Evolutionary conservation across 164 flowering plant genomes (phyloP).

Genomic region (Paratinospora sagittata): DNA sequence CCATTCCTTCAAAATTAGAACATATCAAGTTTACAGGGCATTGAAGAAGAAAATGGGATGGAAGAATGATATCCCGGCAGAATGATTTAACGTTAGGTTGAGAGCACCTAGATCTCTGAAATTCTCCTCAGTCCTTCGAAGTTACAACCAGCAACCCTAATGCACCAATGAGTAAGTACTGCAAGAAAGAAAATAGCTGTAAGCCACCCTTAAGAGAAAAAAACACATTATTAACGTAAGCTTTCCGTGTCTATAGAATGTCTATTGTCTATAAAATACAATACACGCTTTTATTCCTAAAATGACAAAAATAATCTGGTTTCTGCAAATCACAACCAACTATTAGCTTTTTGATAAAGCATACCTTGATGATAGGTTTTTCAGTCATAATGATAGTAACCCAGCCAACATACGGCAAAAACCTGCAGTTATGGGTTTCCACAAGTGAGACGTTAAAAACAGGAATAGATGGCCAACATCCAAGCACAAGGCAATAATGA

Average conservation of each 20-base stretch:
- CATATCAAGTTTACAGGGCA: not conserved
- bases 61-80: not conserved
- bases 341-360: not conserved
- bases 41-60: not conserved
- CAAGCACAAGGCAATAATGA: too few relatives aligned
- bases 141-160: slow-evolving; percentile 14
- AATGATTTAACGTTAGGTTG: not conserved
- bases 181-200: slow-evolving; percentile 3
- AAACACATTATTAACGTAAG: too few relatives aligned
- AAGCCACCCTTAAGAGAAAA: not conserved
- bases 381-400: slow-evolving; percentile 15
- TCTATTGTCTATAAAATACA: too few relatives aligned
- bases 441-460: too few relatives aligned
- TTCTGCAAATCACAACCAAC: not conserved
- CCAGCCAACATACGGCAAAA: slow-evolving; percentile 15
- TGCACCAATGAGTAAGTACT: slow-evolving; percentile 14
- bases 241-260: too few relatives aligned
- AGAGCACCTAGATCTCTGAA: not conserved
- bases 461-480: too few relatives aligned
- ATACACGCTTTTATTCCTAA: not conserved
- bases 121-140: slow-evolving; percentile 12
- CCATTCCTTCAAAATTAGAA: not conserved
- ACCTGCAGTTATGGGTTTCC: slow-evolving; percentile 5
- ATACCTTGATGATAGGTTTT: slow-evolving; percentile 13
- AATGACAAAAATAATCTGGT: too few relatives aligned